A percentile compares a stretch with the other conserved stretches of the same genome.
Evolutionary conservation across 768 basidiomycete species (phyloP).

Genomic region (Podaxis pistillaris): DNA sequence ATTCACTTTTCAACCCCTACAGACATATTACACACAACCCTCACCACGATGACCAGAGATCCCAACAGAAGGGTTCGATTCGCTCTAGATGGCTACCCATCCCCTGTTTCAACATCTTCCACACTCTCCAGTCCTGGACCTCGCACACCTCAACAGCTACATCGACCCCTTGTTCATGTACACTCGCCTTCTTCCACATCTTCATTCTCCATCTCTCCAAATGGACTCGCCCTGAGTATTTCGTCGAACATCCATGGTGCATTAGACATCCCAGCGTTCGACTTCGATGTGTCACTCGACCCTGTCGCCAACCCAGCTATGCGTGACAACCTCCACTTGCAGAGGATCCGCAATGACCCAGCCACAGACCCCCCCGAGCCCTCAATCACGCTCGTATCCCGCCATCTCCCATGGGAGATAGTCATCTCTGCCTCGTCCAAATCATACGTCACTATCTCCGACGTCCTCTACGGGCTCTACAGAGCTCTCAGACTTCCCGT

Average conservation of each 20-base stretch:
- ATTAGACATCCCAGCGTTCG: neutral
- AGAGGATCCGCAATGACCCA: neutral
- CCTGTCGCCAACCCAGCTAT: neutral
- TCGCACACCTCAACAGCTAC: neutral
- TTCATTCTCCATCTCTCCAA: neutral
- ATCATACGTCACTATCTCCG: neutral
- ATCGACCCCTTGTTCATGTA: neutral
- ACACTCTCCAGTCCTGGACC: constrained; percentile 9
- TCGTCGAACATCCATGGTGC: neutral
- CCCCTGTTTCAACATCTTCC: constrained; percentile 5
- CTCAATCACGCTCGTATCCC: constrained; percentile 2
- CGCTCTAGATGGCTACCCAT: neutral
- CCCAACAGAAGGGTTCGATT: constrained; percentile 7
- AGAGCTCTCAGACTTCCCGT: neutral
- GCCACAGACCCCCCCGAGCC: neutral
- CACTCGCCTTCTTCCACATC: neutral
- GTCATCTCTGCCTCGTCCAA: neutral
- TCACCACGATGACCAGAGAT: neutral
- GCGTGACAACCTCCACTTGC: neutral
- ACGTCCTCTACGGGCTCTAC: constrained; percentile 4
- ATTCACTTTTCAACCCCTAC: neutral
- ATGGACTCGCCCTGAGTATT: neutral
- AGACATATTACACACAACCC: neutral
- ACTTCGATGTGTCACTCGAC: constrained; percentile 4
- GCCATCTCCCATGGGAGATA: constrained; percentile 7